Evolutionary conservation across 2,329 filamentous ascomycete genomes (phyloP), one percentile per base, ranked within the genome.

Genomic region (Fusarium graminum): DNA sequence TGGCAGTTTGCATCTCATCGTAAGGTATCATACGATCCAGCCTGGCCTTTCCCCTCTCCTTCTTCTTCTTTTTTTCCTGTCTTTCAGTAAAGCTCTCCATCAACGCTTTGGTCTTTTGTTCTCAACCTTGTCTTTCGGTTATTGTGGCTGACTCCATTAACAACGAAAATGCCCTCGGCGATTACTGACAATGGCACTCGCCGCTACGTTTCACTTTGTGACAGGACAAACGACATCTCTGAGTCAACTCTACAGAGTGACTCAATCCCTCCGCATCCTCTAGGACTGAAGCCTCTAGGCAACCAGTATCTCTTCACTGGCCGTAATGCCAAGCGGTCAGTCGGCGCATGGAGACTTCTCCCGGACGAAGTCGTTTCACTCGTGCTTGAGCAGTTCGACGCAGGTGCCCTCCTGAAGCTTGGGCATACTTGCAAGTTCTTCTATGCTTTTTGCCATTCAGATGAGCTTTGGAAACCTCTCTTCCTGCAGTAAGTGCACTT

Each of bases 401-500:
- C 86, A 46, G 71, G 77, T 11, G 81, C 83, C 51, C 80, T 98
- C 51, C 78, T 89, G 55, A 80, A 78, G 9, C 80, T 98, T 40
- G 92, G 93, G 10, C 86, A 86, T 54, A 91, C 93, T 7, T 97
- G 94, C 82, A 92, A 89, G 76, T 93, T 92, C 52, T 80, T 98
- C 16, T 94, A 93, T 82, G 94, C 93, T 2, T 96, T 94, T 75
- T 91, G 90, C 53, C 84, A 90, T 47, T 88, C 88, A 45, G 94
- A 97, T 67, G 94, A 98, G 72, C 77, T 97, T 34, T 98, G 94
- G 94, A 94, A 95, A 78, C 79, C 88, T 17, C 78, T 97, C 19
- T 96, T 94, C 72, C 84, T 97, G 66, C 86, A 88, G 93, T 97
- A 88, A 87, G 92, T 88, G 40, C 16, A 41, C 34, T 45, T 42